phyloP scores from a whole-genome alignment of 768 basidiomycete genomes.

The Hericium alpestre region DNA sequence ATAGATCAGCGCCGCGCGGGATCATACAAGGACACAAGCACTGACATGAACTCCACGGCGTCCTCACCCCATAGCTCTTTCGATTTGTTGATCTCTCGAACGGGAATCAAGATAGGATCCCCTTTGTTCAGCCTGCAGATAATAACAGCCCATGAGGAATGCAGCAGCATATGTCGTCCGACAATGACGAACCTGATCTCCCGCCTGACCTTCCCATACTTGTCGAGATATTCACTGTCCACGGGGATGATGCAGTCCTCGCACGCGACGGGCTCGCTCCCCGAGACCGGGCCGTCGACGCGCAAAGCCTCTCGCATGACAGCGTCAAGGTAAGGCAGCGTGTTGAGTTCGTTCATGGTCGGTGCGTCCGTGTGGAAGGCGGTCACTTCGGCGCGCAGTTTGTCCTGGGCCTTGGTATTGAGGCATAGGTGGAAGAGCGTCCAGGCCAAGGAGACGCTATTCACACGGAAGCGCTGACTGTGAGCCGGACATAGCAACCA shows the following conservation, averaged over 20 bases:
- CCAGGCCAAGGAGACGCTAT: constrained; percentile 32
- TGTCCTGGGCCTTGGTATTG: constrained; percentile 36
- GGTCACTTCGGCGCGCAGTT: constrained; percentile 49
- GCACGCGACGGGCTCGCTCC: constrained; percentile 2
- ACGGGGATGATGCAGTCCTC: constrained; percentile 12
- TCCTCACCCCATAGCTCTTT: constrained; percentile 14
- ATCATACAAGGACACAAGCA: constrained; percentile 2
- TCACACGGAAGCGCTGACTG: too few species aligned
- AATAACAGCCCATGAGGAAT: not conserved
- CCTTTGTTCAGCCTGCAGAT: constrained; percentile 1
- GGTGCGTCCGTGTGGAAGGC: constrained; percentile 44
- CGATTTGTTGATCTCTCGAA: constrained; percentile 4
- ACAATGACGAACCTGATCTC: constrained; percentile 8
- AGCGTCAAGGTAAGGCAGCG: constrained; percentile 50
- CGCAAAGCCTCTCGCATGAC: constrained; percentile 9
- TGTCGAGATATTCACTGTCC: constrained; percentile 10
- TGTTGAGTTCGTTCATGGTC: constrained; percentile 57
- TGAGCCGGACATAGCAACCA: not conserved
- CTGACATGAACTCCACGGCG: constrained; percentile 16
- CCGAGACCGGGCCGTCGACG: constrained; percentile 10
- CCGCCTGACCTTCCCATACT: constrained; percentile 6
- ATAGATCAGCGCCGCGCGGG: not conserved
- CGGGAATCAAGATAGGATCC: constrained; percentile 7
- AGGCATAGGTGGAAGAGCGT: constrained; percentile 45
- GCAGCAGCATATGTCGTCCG: not conserved